Evolutionary conservation across 164 flowering plant genomes (phyloP).

Genomic region (Vitis amurensis): DNA sequence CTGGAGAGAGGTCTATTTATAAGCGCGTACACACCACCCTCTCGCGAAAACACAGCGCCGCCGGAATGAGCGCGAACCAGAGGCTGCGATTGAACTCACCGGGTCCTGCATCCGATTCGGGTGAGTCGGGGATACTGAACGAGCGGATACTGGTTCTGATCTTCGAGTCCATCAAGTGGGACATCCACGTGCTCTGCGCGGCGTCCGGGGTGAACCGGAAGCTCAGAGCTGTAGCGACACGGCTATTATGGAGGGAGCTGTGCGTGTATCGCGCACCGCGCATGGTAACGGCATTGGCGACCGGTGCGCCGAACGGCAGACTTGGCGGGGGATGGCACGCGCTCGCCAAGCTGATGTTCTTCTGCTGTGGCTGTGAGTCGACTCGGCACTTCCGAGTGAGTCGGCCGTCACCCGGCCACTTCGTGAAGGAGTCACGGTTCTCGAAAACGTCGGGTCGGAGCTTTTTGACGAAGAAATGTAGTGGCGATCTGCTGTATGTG

Average conservation of each 20-base stretch:
- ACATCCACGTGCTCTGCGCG: slow-evolving; percentile 48
- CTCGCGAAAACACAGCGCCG: not conserved
- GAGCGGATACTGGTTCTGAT: slow-evolving; percentile 62
- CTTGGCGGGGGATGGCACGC: slow-evolving; percentile 72
- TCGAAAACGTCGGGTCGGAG: slow-evolving; percentile 93
- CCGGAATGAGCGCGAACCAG: slow-evolving; percentile 28
- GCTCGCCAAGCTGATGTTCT: slow-evolving; percentile 75
- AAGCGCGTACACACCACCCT: not conserved
- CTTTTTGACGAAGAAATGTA: slow-evolving; percentile 52
- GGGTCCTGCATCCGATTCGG: slow-evolving; percentile 23
- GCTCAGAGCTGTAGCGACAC: slow-evolving; percentile 65
- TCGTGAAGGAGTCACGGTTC: slow-evolving; percentile 54
- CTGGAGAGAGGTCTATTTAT: too few species aligned
- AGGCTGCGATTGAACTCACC: slow-evolving; percentile 19
- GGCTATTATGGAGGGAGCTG: slow-evolving; percentile 73
- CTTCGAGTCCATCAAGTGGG: slow-evolving; percentile 68
- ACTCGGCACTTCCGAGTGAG: slow-evolving; percentile 45
- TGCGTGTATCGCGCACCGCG: slow-evolving; percentile 68
- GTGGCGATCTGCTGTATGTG: slow-evolving; percentile 67
- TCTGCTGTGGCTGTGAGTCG: slow-evolving; percentile 70
- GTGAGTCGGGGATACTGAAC: slow-evolving; percentile 52
- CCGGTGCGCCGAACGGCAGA: slow-evolving; percentile 35
- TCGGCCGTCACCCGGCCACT: slow-evolving; percentile 55
- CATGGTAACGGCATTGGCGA: slow-evolving; percentile 42
- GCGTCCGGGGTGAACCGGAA: slow-evolving; percentile 64